Evolutionary conservation across 306 rosid genomes (phyloP).

Genomic region (Acacia crassicarpa): DNA sequence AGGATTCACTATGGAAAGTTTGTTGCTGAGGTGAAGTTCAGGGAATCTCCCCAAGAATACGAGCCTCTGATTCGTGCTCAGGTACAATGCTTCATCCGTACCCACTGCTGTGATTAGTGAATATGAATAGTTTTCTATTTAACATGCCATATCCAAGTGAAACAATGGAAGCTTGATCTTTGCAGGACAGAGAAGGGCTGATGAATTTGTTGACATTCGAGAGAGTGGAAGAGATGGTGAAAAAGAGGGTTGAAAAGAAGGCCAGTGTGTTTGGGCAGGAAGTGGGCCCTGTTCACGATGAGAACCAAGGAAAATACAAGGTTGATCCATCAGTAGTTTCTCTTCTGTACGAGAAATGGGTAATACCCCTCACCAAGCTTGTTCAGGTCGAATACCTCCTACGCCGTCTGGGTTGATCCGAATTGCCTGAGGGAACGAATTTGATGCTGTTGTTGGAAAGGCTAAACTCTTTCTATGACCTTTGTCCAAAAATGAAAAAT

Average conservation of each 20-base stretch:
- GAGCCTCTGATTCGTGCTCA: conserved; percentile 76
- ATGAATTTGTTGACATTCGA: conserved; percentile 81
- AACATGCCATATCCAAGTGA: background rate
- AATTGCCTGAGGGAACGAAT: conserved; percentile 11
- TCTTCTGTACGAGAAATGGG: conserved; percentile 64
- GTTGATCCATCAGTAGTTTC: conserved; percentile 72
- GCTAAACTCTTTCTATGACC: background rate
- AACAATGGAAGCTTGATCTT: background rate
- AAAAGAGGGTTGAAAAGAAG: conserved; percentile 82
- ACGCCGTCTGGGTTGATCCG: conserved; percentile 54
- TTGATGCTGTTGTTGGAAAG: conserved; percentile 16
- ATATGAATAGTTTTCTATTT: background rate
- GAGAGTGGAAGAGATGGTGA: conserved; percentile 75
- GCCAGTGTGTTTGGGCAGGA: conserved; percentile 74
- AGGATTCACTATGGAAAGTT: conserved; percentile 92
- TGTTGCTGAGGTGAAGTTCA: conserved; percentile 94
- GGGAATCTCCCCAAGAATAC: conserved; percentile 71
- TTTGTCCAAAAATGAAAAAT: too few relatives aligned
- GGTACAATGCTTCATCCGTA: conserved; percentile 32
- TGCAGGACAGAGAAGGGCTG: conserved; percentile 73
- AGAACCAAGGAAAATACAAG: conserved; percentile 38
- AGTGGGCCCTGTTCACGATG: conserved; percentile 37
- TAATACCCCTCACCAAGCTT: conserved; percentile 82
- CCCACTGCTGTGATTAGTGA: background rate
- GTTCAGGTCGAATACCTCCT: conserved; percentile 91